phyloP scores from a whole-genome alignment of 441 rosid genomes.

The Bocquillonia castaneifolia region DNA sequence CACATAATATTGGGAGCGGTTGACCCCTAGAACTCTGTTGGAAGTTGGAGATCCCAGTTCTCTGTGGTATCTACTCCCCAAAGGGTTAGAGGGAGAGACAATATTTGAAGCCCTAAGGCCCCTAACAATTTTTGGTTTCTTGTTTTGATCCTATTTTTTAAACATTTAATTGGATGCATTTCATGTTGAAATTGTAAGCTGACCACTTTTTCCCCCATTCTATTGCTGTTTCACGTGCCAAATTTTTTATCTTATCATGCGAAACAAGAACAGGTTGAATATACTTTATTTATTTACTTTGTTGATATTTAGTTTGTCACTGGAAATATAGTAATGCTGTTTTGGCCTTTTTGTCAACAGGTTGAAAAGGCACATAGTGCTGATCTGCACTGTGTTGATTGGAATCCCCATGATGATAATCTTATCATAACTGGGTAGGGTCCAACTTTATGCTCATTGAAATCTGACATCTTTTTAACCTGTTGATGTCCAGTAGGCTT shows the following conservation, averaged over 20 bases:
- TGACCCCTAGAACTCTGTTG: background rate
- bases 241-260: too few relatives aligned
- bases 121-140: background rate
- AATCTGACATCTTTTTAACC: background rate
- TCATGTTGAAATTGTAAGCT: background rate
- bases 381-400: conserved; percentile 96
- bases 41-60: background rate
- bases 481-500: background rate
- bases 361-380: conserved; percentile 94
- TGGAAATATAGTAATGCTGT: background rate
- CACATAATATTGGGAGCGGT: background rate
- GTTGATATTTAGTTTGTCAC: background rate
- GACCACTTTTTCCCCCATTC: background rate
- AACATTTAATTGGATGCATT: background rate
- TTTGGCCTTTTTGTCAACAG: conserved; percentile 35
- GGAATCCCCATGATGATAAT: conserved; percentile 88
- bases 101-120: background rate
- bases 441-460: conserved; percentile 11
- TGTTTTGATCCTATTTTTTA: background rate
- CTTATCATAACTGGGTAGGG: conserved; percentile 86
- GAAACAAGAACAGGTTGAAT: background rate
- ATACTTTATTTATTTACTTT: background rate
- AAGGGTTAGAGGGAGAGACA: background rate
- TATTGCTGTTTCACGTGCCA: background rate
- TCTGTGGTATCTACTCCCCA: background rate